Base-by-base conservation (phyloP, 108 stramenopile species). In the Poteriospumella lacustris region DNA sequence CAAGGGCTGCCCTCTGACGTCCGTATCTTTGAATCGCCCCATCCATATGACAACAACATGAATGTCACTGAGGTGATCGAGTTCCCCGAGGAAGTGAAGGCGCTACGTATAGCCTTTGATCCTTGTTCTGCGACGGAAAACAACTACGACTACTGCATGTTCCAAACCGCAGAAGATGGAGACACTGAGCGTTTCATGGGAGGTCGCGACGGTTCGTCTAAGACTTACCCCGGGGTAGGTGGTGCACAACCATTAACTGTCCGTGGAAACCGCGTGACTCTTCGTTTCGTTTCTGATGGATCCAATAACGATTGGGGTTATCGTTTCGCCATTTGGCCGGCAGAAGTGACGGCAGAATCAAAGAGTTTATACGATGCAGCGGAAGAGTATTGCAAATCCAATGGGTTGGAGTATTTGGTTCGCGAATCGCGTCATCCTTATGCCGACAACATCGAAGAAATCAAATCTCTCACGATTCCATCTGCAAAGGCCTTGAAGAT, bases 371-470 rank as follows among this genome's bases (percentile, higher is more conserved):
- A n/a, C n/a, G n/a, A n/a, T n/a, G n/a, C n/a, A n/a, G n/a, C n/a
- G n/a, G n/a, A n/a, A n/a, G n/a, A n/a, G n/a, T n/a, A n/a, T n/a
- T n/a, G n/a, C n/a, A n/a, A n/a, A n/a, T n/a, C n/a, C n/a, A n/a
- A n/a, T n/a, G n/a, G n/a, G n/a, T n/a, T n/a, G n/a, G n/a, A n/a
- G n/a, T n/a, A n/a, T n/a, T n/a, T n/a, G n/a, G n/a, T n/a, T 29
- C 31, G 60, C 2, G 83, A 84, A 40, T 72, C 56, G 39, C 39
- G 42, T 44, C 83, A 84, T 38, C 82, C 82, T 0, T 84, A 84
- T n/a, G 0, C 73, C 73, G 40, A 84, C 43, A 79, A 83, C 39
- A 79, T 69, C 58, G 79, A 79, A 29, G 26, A 62, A 39, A 41
- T 38, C 67, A 40, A 80, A 43, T 36, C 31, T 1, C 76, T 84